Evolutionary conservation across 768 basidiomycete species (phyloP), one percentile per base, ranked within the genome.

Genomic region (Leccinum disarticulatum): DNA sequence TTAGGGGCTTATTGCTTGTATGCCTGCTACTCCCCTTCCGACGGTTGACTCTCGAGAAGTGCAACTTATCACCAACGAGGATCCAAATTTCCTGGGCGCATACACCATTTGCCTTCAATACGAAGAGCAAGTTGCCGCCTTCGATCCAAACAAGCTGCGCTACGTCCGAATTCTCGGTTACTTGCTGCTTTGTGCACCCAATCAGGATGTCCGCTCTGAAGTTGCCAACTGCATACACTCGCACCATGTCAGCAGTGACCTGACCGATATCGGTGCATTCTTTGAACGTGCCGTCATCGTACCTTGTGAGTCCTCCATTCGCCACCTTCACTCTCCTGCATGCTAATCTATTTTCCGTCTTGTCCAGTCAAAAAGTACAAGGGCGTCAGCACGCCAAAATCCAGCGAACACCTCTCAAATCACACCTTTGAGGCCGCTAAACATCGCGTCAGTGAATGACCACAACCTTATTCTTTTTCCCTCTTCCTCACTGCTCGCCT

Each of bases 351-450:
- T n/a, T 19, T 38, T 38, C n/a, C 2, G 41, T 19, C n/a, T 19
- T 19, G n/a, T 43, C 19, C 41, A 68, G 66, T 69, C 14, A 64
- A 52, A 27, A 61, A 31, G 27, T 52, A n/a, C 48, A 67, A 57
- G 48, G 31, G 11, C 31, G 11, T 1, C 31, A 61, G 58, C 46
- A 75, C 67, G 1, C 73, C 71, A 6, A 22, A 0, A 33, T 11
- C 31, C 11, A 0, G 31, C 11, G 31, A 51, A 7, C 58, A 60
- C 53, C 35, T 66, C 63, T 17, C 62, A 11, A 0, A 33, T 11
- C 10, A 0, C 22, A 53, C 66, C 4, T 73, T 70, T 25, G 63
- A 68, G 10, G 28, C 2, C 4, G 56, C 62, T 3, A 63, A 63
- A 54, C 0, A 25, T 27, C 36, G 5, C 1, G 61, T 64, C 15